These are phyloP conservation scores for Grosmannia serpens DNA, from an alignment of 2,329 filamentous ascomycete species.

Conservation along the genomic window DNA sequence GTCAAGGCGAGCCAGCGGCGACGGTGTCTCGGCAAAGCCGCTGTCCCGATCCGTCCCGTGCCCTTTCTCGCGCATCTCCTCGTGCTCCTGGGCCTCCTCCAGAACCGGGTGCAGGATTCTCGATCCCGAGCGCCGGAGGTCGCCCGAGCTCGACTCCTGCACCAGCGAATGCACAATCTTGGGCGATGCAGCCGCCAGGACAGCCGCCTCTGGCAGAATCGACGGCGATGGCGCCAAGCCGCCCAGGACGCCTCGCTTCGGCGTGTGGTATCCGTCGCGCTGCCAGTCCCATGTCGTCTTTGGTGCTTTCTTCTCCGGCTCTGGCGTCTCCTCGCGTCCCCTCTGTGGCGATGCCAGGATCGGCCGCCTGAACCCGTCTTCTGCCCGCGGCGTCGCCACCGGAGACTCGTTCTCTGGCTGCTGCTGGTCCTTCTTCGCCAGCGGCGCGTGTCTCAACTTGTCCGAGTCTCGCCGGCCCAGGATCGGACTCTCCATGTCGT, in stretches of 20 bases:
- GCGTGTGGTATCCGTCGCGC: slow-evolving; percentile 2
- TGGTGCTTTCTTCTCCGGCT: not conserved
- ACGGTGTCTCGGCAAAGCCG: slow-evolving; percentile 34
- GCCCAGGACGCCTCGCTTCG: not conserved
- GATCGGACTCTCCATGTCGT: slow-evolving; percentile 16
- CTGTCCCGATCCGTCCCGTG: slow-evolving; percentile 32
- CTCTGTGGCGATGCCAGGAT: slow-evolving; percentile 10
- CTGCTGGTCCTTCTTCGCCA: slow-evolving; percentile 4
- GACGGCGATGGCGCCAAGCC: slow-evolving; percentile 6
- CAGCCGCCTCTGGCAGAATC: slow-evolving; percentile 3
- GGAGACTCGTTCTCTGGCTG: not conserved
- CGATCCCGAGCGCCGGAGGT: slow-evolving; percentile 14
- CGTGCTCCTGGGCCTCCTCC: slow-evolving; percentile 38
- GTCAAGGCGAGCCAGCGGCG: slow-evolving; percentile 15
- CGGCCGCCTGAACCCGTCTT: slow-evolving; percentile 5
- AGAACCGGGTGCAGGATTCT: slow-evolving; percentile 39
- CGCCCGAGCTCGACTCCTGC: slow-evolving; percentile 5
- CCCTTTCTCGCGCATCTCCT: slow-evolving; percentile 14
- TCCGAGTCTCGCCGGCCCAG: slow-evolving; percentile 22
- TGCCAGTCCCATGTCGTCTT: not conserved
- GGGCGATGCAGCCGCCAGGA: not conserved
- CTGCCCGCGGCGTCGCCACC: slow-evolving; percentile 3
- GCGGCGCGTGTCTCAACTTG: slow-evolving; percentile 8
- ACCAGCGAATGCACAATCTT: not conserved
- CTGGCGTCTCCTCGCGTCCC: slow-evolving; percentile 6